Evolutionary conservation across 768 basidiomycete species (phyloP), one percentile per base, ranked within the genome.

Genomic region (Panellus pusillus): DNA sequence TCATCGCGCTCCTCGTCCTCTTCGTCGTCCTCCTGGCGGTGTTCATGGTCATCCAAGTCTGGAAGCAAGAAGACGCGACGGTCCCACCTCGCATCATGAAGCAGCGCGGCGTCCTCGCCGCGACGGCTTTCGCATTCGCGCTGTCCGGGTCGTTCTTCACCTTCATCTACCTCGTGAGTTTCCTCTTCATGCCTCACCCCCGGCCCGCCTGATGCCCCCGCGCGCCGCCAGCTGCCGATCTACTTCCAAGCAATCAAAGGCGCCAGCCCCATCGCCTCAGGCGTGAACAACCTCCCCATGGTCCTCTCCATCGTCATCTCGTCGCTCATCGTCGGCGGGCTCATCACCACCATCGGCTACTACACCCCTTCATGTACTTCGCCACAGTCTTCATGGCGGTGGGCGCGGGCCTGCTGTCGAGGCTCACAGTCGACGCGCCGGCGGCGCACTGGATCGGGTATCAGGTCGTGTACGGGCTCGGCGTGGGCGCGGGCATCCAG

Each of bases 251-350:
- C 72, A 0, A 69, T 69, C 63, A 72, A 70, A 37, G 71, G 66
- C 15, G 63, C 57, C 14, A 65, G 68, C 6, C 69, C 79, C 1
- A 55, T 73, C 27, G 13, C 18, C 13, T 72, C 75, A 1, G 74
- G 62, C 13, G 49, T 63, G 40, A 36, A 70, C 29, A 50, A 67
- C 13, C 68, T 81, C 42, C 58, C 71, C 1, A 46, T 73, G 39
- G 64, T 72, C 7, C 62, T 74, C 53, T 55, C 72, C 14, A 62
- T 73, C 28, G 75, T 77, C 0, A 70, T 74, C 2, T 45, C 66
- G n/a, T 69, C 74, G 2, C 66, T 81, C 32, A 18, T 78, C 12
- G 61, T 62, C 1, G 79, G 77, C 27, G 70, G 19, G 63, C 20
- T 65, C 0, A 68, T 79, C 32, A 69, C 66, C 17, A 41, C 63